phyloP scores from a whole-genome alignment of 805 yeast genomes.

The Metschnikowia peoriensis region DNA sequence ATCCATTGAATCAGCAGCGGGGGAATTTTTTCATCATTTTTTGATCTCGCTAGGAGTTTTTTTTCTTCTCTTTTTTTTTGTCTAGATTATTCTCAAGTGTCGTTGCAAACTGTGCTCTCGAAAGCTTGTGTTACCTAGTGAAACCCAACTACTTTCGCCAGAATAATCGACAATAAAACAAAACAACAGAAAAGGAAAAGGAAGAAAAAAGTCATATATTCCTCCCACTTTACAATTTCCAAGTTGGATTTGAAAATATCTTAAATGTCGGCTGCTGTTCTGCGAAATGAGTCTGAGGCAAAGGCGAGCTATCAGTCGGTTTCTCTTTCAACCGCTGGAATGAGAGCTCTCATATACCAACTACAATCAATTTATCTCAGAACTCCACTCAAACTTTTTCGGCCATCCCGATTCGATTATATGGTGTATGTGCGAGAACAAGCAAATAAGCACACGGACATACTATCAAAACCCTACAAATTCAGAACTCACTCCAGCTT shows the following conservation, averaged over 20 bases:
- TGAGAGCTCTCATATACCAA: constrained; percentile 80
- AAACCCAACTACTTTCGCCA: background rate
- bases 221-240: background rate
- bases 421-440: constrained; percentile 62
- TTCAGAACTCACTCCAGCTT: constrained; percentile 73
- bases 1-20: background rate
- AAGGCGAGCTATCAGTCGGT: constrained; percentile 46
- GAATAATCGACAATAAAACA: background rate
- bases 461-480: constrained; percentile 48
- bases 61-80: no score
- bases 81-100: background rate
- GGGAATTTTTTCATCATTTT: background rate
- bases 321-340: constrained; percentile 81
- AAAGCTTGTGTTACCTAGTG: background rate
- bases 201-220: background rate
- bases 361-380: constrained; percentile 74
- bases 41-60: background rate
- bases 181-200: no score
- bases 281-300: constrained; percentile 15
- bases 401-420: constrained; percentile 90
- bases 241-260: background rate
- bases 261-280: constrained; percentile 7
- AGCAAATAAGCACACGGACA: constrained; percentile 44
- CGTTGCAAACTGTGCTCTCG: background rate
- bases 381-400: constrained; percentile 78